Base-by-base conservation (phyloP, 2,329 filamentous ascomycete species). In the Venturia oleaginea region DNA sequence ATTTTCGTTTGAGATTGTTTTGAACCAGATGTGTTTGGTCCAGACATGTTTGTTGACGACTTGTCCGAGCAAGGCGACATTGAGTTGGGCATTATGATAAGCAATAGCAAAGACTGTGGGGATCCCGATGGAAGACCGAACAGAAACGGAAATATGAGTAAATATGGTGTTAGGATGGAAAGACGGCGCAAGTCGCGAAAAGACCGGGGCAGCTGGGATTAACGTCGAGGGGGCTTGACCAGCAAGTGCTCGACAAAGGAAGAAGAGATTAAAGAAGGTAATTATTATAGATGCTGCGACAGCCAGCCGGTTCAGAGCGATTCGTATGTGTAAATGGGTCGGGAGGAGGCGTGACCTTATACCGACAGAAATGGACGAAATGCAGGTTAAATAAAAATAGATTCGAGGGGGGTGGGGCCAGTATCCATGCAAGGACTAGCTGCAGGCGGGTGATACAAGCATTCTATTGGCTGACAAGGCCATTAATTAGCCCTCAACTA, bases 1-100 rank as follows among this genome's bases (percentile, higher is more conserved):
- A 94, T 92, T 81, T 96, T 93, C 72, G 86, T 79, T 78, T 90
- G 88, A 73, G 84, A 80, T 78, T 73, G 71, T 61, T 65, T 81
- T 67, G 78, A 74, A 66, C 89, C 91, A 68, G 80, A 72, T 66
- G 74, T 75, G 66, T 75, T 77, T 68, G 77, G 75, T 64, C 79
- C 81, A 68, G 79, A 78, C 77, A 82, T 82, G 69, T 55, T 57
- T 63, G 37, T 55, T 38, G 77, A 83, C 67, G 72, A 69, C 73
- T 76, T 79, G 68, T 74, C 71, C 70, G 73, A 69, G 59, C 37
- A 42, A 63, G 63, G 37, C 38, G 63, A 64, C 63, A 64, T 64
- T 64, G 63, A 38, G 30, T 57, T 57, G 15, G 51, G 51, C 51
- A 57, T 40, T 43, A 64, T 24, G n/a, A 19, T 61, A 48, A n/a